Conservation (phyloP, 352 stramenopile species). For the Phytophthora pseudosyringae region DNA sequence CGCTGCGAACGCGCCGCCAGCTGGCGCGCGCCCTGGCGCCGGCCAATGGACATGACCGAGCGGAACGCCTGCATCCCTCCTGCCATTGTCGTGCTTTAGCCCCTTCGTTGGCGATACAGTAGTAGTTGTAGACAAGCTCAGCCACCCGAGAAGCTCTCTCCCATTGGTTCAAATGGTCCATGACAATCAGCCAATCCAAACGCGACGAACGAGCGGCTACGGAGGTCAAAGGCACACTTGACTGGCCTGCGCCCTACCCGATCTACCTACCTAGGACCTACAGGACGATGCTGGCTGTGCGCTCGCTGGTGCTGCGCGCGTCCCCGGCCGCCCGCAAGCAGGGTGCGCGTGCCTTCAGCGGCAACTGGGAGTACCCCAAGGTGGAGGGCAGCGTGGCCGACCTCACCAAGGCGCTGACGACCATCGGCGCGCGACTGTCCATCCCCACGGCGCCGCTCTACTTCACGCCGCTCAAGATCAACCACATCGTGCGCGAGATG, state of each 20-base stretch:
- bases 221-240: slow-evolving; percentile 9
- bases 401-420: slow-evolving; percentile 71
- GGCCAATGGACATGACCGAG: slow-evolving; percentile 56
- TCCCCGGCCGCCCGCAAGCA: slow-evolving; percentile 20
- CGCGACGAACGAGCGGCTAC: slow-evolving; percentile 19
- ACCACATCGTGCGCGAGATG: slow-evolving; percentile 85
- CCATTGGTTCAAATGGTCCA: neutral
- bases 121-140: slow-evolving; percentile 31
- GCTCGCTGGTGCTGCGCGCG: slow-evolving; percentile 27
- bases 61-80: slow-evolving; percentile 75
- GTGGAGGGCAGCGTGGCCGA: slow-evolving; percentile 77
- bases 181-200: neutral
- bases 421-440: slow-evolving; percentile 76
- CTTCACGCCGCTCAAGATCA: slow-evolving; percentile 83
- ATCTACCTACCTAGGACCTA: neutral
- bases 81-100: slow-evolving; percentile 19
- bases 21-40: slow-evolving; percentile 54
- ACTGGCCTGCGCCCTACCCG: slow-evolving; percentile 10
- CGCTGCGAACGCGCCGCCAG: slow-evolving; percentile 38
- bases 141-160: neutral
- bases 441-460: slow-evolving; percentile 82
- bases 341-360: slow-evolving; percentile 66
- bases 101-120: neutral
- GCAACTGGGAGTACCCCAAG: slow-evolving; percentile 85
- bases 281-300: slow-evolving; percentile 35